A percentile compares a stretch with the other conserved stretches of the same genome.
Evolutionary conservation across 2,329 filamentous ascomycete genomes (phyloP).

Genomic region (Berkeleyomyces basicola): DNA sequence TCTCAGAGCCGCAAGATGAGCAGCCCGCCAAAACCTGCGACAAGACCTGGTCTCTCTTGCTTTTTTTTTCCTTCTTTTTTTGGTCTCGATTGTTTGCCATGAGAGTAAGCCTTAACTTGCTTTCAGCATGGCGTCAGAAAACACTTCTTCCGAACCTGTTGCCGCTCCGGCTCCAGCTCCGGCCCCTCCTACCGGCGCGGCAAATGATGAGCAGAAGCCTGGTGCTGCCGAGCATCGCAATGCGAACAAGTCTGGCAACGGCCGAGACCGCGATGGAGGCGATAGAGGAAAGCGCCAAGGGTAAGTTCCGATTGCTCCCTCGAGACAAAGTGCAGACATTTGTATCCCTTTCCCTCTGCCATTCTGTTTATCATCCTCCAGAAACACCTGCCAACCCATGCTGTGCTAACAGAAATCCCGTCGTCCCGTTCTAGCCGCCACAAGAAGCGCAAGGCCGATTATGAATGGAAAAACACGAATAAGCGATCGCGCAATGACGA

Average conservation of each 20-base stretch:
- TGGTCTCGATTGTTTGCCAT: constrained; percentile 1
- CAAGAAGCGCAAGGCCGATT: constrained; percentile 13
- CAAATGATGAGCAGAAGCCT: constrained; percentile 1
- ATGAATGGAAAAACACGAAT: constrained; percentile 9
- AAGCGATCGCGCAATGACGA: constrained; percentile 13
- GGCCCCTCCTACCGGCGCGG: neutral
- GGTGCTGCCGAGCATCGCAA: constrained; percentile 1
- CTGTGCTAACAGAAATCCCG: constrained; percentile 8
- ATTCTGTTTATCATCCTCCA: neutral
- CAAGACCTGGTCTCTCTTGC: neutral
- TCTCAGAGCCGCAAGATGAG: neutral
- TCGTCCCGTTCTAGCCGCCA: constrained; percentile 10
- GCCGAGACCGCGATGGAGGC: constrained; percentile 1
- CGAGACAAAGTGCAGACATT: neutral
- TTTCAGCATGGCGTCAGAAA: constrained; percentile 12
- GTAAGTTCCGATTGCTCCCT: constrained; percentile 2
- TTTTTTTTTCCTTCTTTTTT: constrained; percentile 1
- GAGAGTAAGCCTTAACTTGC: constrained; percentile 2
- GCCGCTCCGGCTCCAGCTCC: constrained; percentile 4
- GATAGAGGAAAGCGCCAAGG: constrained; percentile 10
- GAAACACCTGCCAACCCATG: constrained; percentile 7
- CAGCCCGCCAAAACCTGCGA: neutral
- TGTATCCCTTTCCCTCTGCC: neutral
- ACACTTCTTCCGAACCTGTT: constrained; percentile 4
- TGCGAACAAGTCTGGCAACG: neutral